These are phyloP conservation scores for Conticribra guillardii DNA, from an alignment of 108 stramenopile genomes.

Conservation along the genomic window DNA sequence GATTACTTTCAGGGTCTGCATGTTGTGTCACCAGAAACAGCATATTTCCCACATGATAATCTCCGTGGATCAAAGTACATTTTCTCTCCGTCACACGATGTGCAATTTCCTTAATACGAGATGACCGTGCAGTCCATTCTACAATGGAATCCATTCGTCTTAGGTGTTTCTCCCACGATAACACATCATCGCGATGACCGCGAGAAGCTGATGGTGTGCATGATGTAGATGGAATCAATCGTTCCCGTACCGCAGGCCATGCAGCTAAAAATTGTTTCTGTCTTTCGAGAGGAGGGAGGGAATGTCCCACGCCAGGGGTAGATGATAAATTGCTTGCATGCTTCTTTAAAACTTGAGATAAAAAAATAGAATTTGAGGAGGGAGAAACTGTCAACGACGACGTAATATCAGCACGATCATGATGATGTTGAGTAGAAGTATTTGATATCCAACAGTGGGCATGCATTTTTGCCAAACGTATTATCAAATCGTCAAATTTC, in stretches of 20 bases:
- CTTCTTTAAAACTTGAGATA: neutral
- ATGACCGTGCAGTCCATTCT: constrained; percentile 9
- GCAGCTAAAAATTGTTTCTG: constrained; percentile 15
- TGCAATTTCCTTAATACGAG: constrained; percentile 7
- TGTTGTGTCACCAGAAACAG: neutral
- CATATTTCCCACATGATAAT: constrained; percentile 31
- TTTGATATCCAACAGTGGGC: constrained; percentile 20
- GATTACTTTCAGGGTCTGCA: constrained; percentile 10
- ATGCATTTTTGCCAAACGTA: constrained; percentile 31
- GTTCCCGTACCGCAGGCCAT: constrained; percentile 23
- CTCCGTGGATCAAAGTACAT: constrained; percentile 25
- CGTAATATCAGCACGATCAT: no score
- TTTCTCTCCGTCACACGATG: neutral
- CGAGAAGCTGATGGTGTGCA: neutral
- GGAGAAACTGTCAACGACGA: no score
- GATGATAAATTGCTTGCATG: constrained; percentile 8
- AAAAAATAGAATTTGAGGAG: no score
- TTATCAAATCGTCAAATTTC: constrained; percentile 24
- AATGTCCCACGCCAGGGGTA: constrained; percentile 15
- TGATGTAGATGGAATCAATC: constrained; percentile 11
- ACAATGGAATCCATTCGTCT: constrained; percentile 8
- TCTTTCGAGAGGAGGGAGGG: constrained; percentile 7
- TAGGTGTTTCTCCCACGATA: neutral
- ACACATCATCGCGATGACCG: no score
- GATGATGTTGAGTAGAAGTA: neutral